Evolutionary conservation across 163 green algal species (phyloP).

Genomic region (Coccomyxa subellipsoidea): DNA sequence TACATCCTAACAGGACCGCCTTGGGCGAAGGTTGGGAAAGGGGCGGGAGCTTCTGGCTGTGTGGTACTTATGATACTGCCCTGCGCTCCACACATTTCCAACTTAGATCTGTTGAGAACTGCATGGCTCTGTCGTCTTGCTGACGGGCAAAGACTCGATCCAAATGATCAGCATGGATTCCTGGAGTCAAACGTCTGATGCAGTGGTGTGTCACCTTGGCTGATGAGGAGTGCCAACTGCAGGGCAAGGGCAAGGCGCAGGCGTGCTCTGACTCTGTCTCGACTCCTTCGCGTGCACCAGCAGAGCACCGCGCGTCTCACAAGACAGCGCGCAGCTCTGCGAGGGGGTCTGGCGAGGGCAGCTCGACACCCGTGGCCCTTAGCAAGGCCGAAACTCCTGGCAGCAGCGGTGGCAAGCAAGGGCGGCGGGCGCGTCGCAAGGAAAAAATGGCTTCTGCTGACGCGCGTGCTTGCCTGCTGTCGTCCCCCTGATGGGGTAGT

Average conservation of each 20-base stretch:
- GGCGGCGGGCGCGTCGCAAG: slow-evolving; percentile 18
- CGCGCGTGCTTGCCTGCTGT: slow-evolving; percentile 7
- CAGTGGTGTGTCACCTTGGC: neutral
- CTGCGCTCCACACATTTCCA: no score
- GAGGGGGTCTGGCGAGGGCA: neutral
- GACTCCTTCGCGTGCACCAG: neutral
- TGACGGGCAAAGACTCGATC: no score
- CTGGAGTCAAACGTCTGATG: neutral
- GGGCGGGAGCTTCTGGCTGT: no score
- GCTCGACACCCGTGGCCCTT: neutral
- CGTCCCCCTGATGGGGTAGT: neutral
- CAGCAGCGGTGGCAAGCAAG: slow-evolving; percentile 15
- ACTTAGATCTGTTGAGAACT: no score
- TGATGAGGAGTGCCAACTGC: neutral
- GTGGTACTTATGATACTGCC: no score
- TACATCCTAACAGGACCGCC: no score
- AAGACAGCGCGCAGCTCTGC: neutral
- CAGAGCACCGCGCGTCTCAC: neutral
- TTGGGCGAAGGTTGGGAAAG: no score
- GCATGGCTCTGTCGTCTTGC: no score
- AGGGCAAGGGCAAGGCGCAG: neutral
- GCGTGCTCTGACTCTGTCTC: neutral
- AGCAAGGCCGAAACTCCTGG: slow-evolving; percentile 6
- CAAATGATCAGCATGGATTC: no score
- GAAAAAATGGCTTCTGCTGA: slow-evolving; percentile 23